Base-by-base conservation (phyloP, 495 filamentous ascomycete genomes). In the Elasticomyces elasticus region DNA sequence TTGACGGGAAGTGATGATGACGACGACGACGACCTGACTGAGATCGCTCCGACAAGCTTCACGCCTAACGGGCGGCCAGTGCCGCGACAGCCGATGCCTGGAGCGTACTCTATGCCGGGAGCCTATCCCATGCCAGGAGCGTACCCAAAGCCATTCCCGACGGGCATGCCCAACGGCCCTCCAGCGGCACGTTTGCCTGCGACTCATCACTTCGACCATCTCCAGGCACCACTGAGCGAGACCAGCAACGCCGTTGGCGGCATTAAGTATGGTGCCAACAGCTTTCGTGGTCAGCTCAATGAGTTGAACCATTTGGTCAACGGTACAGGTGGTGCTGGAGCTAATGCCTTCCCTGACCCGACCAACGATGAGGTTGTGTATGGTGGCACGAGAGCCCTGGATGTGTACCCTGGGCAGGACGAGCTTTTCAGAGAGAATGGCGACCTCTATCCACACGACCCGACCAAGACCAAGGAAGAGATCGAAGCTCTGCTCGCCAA, bases 401-500 rank as follows among this genome's bases (percentile, higher is more conserved):
- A 27, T 10, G 46, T 31, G 24, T 57, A 58, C n/a, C 51, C 49
- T 31, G 47, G 44, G 19, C 43, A 51, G 19, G 47, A 52, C 6
- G 55, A 64, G 12, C 43, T 64, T 20, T 59, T 55, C 48, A 26
- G 46, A 2, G 20, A 31, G 11, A 52, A 58, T 13, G 56, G 45
- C 40, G 30, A 61, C 38, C 22, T 23, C 13, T 26, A 28, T 9
- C 19, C 46, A 17, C 28, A 49, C 35, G 54, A 64, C 26, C 59
- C 59, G 20, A 38, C 47, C 12, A 59, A 62, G 31, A 62, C 61
- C 12, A 49, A 52, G 28, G 62, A 70, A 26, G 59, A 64, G 30
- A 54, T 69, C 53, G 55, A 62, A 11, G 54, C 55, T 12, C 56
- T 71, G 19, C 60, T 72, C 12, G 61, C 54, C 27, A 69, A 69